Base-by-base conservation (phyloP, 352 stramenopile species). In the Globisporangium alternatum region DNA sequence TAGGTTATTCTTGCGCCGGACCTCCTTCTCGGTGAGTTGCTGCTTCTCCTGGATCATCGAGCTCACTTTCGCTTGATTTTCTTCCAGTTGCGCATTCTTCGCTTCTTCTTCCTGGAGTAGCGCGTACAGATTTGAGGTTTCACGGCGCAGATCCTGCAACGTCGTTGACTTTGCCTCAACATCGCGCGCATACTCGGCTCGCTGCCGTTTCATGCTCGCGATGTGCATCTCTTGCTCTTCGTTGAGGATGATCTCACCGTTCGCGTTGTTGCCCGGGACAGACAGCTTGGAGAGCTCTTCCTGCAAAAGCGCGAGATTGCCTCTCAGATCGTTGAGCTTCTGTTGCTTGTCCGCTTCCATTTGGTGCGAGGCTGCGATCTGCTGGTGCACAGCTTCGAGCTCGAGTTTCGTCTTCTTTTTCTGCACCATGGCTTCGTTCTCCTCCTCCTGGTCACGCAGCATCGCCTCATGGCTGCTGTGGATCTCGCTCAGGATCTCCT, bases 401-500 rank as follows among this genome's bases (percentile, higher is more conserved):
- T 93, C 82, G 6, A 89, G 39, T 51, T 80, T 86, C 55, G 74
- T 68, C 60, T 84, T 90, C 65, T 91, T 90, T 65, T 90, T 90
- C 60, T 90, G 78, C 17, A 72, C 62, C 17, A 83, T 66, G 30
- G 76, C 80, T 64, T 91, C 86, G 37, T 80, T 86, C 69, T 94
- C 86, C 54, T 92, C 83, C 52, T 92, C 83, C 51, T 91, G 78
- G 64, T 94, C 86, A 17, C 81, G 83, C 64, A 87, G 62, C 75
- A 90, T 85, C 45, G 78, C 80, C 49, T 90, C 81, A 57, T 91
- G 83, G 56, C 78, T 92, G 19, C 73, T 83, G 43, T 87, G 80
- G 61, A 92, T 92, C 71, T 94, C 81, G 13, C 65, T 71, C 44
- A 90, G 55, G 43, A 94, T 89, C 61, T 94, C 81, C 30, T 89